Conservation (phyloP, 352 stramenopile genomes). For the Aphanomyces cochlioides region DNA sequence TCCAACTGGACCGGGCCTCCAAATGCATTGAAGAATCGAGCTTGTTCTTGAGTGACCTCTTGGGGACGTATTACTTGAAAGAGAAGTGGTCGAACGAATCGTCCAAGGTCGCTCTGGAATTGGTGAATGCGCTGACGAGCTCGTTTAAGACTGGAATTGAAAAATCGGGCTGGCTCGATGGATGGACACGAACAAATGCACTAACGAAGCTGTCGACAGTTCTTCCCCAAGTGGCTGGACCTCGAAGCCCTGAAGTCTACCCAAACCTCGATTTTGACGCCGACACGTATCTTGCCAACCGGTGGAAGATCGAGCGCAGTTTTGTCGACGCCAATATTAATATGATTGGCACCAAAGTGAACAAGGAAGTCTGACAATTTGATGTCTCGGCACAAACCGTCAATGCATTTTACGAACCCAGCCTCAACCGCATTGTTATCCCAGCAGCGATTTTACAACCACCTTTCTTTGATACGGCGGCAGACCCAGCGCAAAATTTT, state of each 20-base stretch:
- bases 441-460: conserved; percentile 90
- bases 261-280: no score
- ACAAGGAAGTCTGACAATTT: conserved; percentile 45
- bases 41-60: background rate
- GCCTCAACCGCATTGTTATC: conserved; percentile 88
- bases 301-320: no score
- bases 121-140: no score
- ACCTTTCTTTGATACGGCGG: conserved; percentile 68
- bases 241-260: no score
- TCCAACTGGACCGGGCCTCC: background rate
- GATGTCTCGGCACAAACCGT: conserved; percentile 89
- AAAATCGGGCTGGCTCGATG: conserved; percentile 84
- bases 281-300: no score
- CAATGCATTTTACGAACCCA: conserved; percentile 78
- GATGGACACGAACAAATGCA: conserved; percentile 60
- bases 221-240: no score
- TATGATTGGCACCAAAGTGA: conserved; percentile 43
- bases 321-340: conserved; percentile 35
- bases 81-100: no score
- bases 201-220: conserved; percentile 74
- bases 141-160: conserved; percentile 69
- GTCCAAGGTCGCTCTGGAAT: no score
- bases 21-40: background rate
- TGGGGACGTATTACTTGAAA: conserved; percentile 76
- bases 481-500: no score